phyloP scores from a whole-genome alignment of 2,329 filamentous ascomycete species.

The Paecilomyces niveus region DNA sequence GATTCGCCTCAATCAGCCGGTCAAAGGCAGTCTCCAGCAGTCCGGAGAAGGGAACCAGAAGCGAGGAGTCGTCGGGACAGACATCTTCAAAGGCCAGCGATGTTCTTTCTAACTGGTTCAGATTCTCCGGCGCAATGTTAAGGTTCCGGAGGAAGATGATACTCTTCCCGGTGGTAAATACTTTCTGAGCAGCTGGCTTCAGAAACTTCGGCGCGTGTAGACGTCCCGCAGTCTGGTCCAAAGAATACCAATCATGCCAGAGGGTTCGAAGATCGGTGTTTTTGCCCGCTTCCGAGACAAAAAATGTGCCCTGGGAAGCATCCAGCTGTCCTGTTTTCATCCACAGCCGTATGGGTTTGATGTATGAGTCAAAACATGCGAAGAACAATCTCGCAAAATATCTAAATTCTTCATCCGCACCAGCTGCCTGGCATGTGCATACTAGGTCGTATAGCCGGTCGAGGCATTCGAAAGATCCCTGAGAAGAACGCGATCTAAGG shows the following conservation, averaged over 20 bases:
- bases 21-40: constrained; percentile 66
- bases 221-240: constrained; percentile 52
- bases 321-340: constrained; percentile 71
- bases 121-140: constrained; percentile 34
- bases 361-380: constrained; percentile 73
- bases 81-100: constrained; percentile 23
- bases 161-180: constrained; percentile 84
- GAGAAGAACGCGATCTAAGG: constrained; percentile 38
- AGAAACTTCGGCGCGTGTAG: constrained; percentile 70
- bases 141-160: constrained; percentile 75
- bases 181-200: constrained; percentile 58
- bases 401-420: constrained; percentile 54
- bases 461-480: constrained; percentile 63
- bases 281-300: constrained; percentile 56
- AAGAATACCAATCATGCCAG: constrained; percentile 68
- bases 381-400: constrained; percentile 67
- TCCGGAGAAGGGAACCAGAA: constrained; percentile 48
- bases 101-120: constrained; percentile 28
- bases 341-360: constrained; percentile 73
- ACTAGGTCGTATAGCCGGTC: constrained; percentile 69
- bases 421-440: constrained; percentile 62
- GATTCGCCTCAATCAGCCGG: constrained; percentile 68
- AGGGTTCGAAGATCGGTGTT: constrained; percentile 55
- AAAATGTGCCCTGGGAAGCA: constrained; percentile 63
- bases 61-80: constrained; percentile 31